A percentile compares a stretch with the other conserved stretches of the same genome.
Evolutionary conservation across 495 filamentous ascomycete genomes (phyloP).

Genomic region (Sordaria brevicollis): DNA sequence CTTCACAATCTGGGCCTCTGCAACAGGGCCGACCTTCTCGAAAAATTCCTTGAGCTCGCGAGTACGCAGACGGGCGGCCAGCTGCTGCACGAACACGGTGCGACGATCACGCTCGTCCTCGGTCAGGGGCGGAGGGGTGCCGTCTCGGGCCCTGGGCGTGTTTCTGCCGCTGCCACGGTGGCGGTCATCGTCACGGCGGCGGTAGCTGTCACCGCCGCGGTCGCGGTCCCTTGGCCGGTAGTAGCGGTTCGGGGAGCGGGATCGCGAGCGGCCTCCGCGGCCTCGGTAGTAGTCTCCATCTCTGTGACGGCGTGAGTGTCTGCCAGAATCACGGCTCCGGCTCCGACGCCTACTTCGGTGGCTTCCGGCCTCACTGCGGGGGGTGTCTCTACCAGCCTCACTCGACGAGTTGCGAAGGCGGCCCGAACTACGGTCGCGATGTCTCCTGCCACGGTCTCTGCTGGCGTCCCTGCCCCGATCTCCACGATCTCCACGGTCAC

Average conservation of each 20-base stretch:
- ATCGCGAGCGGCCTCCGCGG: slow-evolving; percentile 52
- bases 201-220: slow-evolving; percentile 39
- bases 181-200: slow-evolving; percentile 43
- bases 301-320: slow-evolving; percentile 71
- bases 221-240: slow-evolving; percentile 60
- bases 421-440: slow-evolving; percentile 57
- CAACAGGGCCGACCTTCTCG: slow-evolving; percentile 90
- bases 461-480: slow-evolving; percentile 44
- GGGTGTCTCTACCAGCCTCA: slow-evolving; percentile 45
- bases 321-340: slow-evolving; percentile 70
- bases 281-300: slow-evolving; percentile 69
- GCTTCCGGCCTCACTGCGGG: slow-evolving; percentile 71
- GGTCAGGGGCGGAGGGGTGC: slow-evolving; percentile 54
- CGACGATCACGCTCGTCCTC: slow-evolving; percentile 95
- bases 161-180: slow-evolving; percentile 42
- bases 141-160: slow-evolving; percentile 39
- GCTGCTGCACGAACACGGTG: slow-evolving; percentile 96
- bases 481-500: no score
- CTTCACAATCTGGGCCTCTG: slow-evolving; percentile 99
- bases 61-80: slow-evolving; percentile 83
- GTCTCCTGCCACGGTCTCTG: slow-evolving; percentile 52
- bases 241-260: slow-evolving; percentile 67
- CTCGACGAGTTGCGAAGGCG: slow-evolving; percentile 29
- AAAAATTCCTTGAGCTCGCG: slow-evolving; percentile 94
- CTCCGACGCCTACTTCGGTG: slow-evolving; percentile 76